Evolutionary conservation across 305 asterid genomes (phyloP).

Genomic region (Plantago coronopus): DNA sequence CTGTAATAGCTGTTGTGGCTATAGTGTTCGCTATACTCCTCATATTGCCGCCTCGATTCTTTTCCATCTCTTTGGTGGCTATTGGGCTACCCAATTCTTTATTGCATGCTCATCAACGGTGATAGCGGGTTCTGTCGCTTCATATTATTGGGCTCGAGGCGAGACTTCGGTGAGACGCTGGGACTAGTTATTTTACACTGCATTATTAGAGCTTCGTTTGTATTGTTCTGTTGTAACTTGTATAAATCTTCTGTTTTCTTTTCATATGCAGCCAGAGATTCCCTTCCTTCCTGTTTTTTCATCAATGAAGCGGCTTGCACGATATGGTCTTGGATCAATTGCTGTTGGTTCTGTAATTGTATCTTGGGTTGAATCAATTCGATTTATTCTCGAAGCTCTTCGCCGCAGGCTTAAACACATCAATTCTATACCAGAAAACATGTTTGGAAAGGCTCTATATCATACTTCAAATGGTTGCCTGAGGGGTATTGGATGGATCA

Average conservation of each 20-base stretch:
- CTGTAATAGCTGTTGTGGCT: constrained; percentile 94
- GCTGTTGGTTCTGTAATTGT: constrained; percentile 85
- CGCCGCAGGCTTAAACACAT: constrained; percentile 76
- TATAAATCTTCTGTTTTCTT: constrained; percentile 12
- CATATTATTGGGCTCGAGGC: constrained; percentile 93
- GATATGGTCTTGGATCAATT: constrained; percentile 83
- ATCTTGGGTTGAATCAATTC: constrained; percentile 67
- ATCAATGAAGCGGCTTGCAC: constrained; percentile 86
- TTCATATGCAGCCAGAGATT: constrained; percentile 57
- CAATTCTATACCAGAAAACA: constrained; percentile 52
- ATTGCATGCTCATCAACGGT: constrained; percentile 78
- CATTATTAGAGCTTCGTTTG: background rate
- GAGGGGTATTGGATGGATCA: constrained; percentile 62
- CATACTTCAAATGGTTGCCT: constrained; percentile 60
- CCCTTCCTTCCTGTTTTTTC: constrained; percentile 89
- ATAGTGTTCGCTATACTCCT: constrained; percentile 65
- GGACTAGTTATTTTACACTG: background rate
- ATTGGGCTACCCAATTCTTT: constrained; percentile 88
- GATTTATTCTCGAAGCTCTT: constrained; percentile 78
- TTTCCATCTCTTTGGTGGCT: constrained; percentile 91
- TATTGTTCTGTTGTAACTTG: background rate
- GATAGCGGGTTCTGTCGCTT: constrained; percentile 94
- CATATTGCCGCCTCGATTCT: constrained; percentile 77
- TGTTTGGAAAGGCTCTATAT: constrained; percentile 55
- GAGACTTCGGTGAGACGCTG: constrained; percentile 64